phyloP scores from a whole-genome alignment of 2,329 filamentous ascomycete species.

The Aspergillus piperis region DNA sequence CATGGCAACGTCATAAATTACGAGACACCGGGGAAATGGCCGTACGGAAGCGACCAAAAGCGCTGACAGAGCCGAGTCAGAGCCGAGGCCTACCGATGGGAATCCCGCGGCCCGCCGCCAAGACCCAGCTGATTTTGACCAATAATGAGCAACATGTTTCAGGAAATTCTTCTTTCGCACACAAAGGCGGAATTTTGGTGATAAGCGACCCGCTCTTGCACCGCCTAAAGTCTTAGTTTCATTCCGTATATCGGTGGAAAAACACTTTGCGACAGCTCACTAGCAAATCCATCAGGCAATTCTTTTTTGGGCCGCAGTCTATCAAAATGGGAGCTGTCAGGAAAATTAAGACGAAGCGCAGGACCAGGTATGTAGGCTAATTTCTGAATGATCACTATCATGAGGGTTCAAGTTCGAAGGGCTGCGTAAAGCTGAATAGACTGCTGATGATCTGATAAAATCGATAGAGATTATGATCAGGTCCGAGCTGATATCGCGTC shows the following conservation, averaged over 20 bases:
- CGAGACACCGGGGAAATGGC: conserved; percentile 17
- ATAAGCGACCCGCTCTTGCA: conserved; percentile 31
- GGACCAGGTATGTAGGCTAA: conserved; percentile 58
- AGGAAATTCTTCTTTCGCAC: conserved; percentile 25
- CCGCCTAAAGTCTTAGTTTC: conserved; percentile 24
- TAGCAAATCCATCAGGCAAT: conserved; percentile 8
- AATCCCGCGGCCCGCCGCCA: conserved; percentile 30
- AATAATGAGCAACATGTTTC: conserved; percentile 32
- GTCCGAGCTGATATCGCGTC: conserved; percentile 79
- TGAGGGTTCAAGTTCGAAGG: neutral
- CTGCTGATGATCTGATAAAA: conserved; percentile 17
- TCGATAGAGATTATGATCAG: conserved; percentile 83
- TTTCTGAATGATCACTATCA: conserved; percentile 8
- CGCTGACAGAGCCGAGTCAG: conserved; percentile 32
- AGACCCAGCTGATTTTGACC: conserved; percentile 21
- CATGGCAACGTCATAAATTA: conserved; percentile 37
- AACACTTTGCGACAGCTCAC: conserved; percentile 10
- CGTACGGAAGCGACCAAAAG: conserved; percentile 18
- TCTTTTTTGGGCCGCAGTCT: conserved; percentile 20
- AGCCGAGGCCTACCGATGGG: conserved; percentile 40
- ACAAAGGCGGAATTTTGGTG: conserved; percentile 31
- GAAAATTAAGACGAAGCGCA: conserved; percentile 73
- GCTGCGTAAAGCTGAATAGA: neutral
- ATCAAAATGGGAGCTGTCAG: conserved; percentile 65
- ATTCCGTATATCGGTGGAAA: conserved; percentile 42